Evolutionary conservation across 2,329 filamentous ascomycete genomes (phyloP), one percentile per base, ranked within the genome.

Genomic region (Clonostachys solani): DNA sequence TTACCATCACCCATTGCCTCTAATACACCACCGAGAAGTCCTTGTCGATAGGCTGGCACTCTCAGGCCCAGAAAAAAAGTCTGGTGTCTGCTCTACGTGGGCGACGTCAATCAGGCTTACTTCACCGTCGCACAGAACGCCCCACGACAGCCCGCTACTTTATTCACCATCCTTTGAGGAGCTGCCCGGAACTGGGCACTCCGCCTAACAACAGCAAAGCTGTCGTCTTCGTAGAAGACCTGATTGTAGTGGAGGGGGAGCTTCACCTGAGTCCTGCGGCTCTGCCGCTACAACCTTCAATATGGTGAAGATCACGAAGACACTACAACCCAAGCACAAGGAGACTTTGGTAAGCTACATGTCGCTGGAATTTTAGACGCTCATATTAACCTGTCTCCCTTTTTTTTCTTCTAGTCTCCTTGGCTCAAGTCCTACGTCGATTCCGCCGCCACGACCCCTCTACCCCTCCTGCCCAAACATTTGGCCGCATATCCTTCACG

Each of bases 341-440:
- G 83, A 86, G 68, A 84, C 80, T 33, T 60, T 84, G 75, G 83
- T 86, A 71, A 66, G 78, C 64, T 15, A 29, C 6, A n/a, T 17
- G 5, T 19, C 33, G 37, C 50, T 10, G 10, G 23, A 3, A 47
- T 34, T n/a, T 23, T 35, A 12, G 15, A 38, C 18, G 23, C 23
- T 29, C 29, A 45, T 16, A 38, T n/a, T n/a, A n/a, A 18, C 36
- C 36, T 18, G 36, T 56, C 38, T 49, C 63, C 66, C 50, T 68
- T 57, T 12, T 41, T 13, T 35, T 47, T 12, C 37, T 33, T 54
- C 43, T 56, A 96, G 89, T 96, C 94, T 66, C 86, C 90, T 56
- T 95, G 88, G 77, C 80, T 97, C 54, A 81, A 86, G 66, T 78
- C 86, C 46, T 97, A 92, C 62, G 86, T 96, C 59, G 75, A 84